Conservation (phyloP, 2,329 filamentous ascomycete species). For the Paraphoma chrysanthemicola region DNA sequence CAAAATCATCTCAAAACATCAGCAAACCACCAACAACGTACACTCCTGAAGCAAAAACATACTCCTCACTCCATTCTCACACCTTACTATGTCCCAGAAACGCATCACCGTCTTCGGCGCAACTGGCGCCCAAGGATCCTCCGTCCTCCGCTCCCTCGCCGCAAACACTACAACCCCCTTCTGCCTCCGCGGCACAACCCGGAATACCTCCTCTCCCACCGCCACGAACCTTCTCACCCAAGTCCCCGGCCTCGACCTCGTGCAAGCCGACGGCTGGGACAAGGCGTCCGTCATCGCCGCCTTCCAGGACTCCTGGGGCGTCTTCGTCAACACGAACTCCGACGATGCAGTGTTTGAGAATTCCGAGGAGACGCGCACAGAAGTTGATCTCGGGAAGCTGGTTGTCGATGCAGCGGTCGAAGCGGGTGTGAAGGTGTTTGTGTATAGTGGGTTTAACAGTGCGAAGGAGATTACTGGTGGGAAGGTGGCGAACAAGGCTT, state of each 20-base stretch:
- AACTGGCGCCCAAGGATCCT: conserved; percentile 53
- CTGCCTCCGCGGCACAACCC: conserved; percentile 64
- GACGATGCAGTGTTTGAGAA: conserved; percentile 24
- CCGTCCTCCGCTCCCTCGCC: conserved; percentile 47
- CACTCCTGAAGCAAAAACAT: too few species aligned
- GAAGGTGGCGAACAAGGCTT: conserved; percentile 18
- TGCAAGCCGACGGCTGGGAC: conserved; percentile 31
- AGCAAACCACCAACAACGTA: not conserved
- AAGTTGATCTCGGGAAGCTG: conserved; percentile 23
- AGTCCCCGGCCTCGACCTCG: conserved; percentile 13
- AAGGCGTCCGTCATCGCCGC: conserved; percentile 23
- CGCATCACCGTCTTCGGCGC: conserved; percentile 48
- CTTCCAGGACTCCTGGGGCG: conserved; percentile 28
- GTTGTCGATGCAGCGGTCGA: conserved; percentile 25
- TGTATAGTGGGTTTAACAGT: conserved; percentile 26
- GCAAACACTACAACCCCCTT: conserved; percentile 37
- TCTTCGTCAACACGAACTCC: conserved; percentile 30
- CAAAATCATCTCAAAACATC: not conserved
- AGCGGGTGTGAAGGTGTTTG: conserved; percentile 19
- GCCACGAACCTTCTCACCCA: conserved; percentile 48
- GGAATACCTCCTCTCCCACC: conserved; percentile 56
- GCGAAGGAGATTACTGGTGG: conserved; percentile 19
- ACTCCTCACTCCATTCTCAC: too few species aligned
- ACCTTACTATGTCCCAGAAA: conserved; percentile 17
- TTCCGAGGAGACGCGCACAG: conserved; percentile 16